phyloP scores from a whole-genome alignment of 176 grass and related monocot genomes.

The Bromus sterilis region DNA sequence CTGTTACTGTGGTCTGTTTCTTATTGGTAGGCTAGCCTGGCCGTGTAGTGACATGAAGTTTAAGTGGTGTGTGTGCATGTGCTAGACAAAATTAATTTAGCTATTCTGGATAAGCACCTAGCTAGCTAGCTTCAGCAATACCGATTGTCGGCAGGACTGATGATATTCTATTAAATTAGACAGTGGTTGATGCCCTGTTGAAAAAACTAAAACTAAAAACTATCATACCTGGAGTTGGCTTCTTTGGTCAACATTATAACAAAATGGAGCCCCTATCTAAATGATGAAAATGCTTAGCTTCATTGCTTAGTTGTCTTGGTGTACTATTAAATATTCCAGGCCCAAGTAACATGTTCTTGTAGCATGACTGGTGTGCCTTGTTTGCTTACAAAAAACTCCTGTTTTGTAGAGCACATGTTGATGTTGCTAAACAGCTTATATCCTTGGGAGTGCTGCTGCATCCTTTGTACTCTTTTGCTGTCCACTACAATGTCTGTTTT shows the following conservation, averaged over 20 bases:
- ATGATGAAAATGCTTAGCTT: not conserved
- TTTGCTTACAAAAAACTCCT: not conserved
- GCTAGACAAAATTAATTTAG: not conserved
- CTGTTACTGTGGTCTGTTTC: not conserved
- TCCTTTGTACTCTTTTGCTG: not conserved
- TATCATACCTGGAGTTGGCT: not conserved
- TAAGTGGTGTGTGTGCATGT: not conserved
- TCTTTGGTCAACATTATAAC: not conserved
- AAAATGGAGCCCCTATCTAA: not conserved
- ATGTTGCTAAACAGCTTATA: not conserved
- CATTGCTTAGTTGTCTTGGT: not conserved
- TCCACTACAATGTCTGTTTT: not conserved
- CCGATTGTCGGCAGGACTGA: not conserved
- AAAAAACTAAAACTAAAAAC: not conserved
- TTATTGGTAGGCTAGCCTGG: not conserved
- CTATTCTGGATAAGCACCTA: conserved; percentile 5
- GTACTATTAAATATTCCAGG: not conserved
- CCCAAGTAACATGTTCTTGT: not conserved
- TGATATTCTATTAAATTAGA: conserved; percentile 1
- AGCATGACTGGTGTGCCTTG: not conserved
- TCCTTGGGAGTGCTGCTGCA: not conserved
- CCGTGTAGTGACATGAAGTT: not conserved
- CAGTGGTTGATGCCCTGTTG: not conserved
- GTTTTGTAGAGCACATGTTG: not conserved
- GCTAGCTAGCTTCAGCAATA: not conserved